phyloP scores from a whole-genome alignment of 257 asterid species.

The Solanum piurae region DNA sequence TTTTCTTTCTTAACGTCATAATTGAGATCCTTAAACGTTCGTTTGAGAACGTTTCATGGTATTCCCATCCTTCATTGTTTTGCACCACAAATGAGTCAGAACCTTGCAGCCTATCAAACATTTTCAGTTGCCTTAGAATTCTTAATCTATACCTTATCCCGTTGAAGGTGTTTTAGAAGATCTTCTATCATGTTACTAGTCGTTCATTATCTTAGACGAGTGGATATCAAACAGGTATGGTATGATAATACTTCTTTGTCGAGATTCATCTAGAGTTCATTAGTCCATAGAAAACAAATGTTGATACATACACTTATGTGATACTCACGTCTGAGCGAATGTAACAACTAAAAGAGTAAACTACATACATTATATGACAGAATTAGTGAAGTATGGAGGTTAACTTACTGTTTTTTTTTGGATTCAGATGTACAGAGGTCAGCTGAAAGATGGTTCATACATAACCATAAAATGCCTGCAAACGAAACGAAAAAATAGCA shows the following conservation, averaged over 20 bases:
- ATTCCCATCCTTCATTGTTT: not conserved
- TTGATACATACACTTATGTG: not conserved
- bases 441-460: slow-evolving; percentile 52
- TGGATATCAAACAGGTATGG: not conserved
- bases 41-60: not conserved
- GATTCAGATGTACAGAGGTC: slow-evolving; percentile 70
- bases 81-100: not conserved
- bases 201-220: not conserved
- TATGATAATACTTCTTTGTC: not conserved
- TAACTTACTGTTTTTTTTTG: not conserved
- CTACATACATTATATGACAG: not conserved
- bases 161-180: not conserved
- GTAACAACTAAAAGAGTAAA: not conserved
- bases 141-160: not conserved
- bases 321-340: not conserved
- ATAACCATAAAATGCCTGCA: slow-evolving; percentile 62
- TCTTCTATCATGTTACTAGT: not conserved
- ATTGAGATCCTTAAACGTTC: not conserved
- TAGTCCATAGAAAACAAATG: not conserved
- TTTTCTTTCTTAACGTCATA: not conserved
- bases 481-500: slow-evolving; percentile 38
- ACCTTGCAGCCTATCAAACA: not conserved
- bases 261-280: not conserved
- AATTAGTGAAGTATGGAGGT: not conserved
- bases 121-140: not conserved